Evolutionary conservation across 1,139 yeast species (phyloP).

Genomic region (Debaryomyces sp.): DNA sequence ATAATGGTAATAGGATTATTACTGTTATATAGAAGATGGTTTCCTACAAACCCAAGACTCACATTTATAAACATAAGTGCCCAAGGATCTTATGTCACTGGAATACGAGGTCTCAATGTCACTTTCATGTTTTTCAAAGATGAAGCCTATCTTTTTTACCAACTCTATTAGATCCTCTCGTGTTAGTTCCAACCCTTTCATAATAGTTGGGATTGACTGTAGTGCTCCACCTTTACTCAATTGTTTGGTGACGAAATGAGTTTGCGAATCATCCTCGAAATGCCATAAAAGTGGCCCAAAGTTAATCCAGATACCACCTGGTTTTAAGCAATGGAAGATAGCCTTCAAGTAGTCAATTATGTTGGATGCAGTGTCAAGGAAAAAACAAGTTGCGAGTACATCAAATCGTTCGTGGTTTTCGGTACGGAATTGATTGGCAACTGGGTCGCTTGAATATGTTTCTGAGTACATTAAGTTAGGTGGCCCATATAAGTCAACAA

Average conservation of each 20-base stretch:
- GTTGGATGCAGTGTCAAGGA: conserved; percentile 78
- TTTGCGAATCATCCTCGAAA: conserved; percentile 58
- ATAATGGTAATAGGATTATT: background rate
- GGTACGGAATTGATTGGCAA: conserved; percentile 44
- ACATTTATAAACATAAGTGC: conserved; percentile 63
- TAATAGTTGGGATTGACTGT: conserved; percentile 29
- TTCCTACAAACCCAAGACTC: conserved; percentile 71
- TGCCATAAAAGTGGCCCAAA: conserved; percentile 90
- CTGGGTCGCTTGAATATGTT: conserved; percentile 38
- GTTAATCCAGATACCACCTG: conserved; percentile 75
- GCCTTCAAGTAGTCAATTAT: conserved; percentile 68
- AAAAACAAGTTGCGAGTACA: conserved; percentile 70
- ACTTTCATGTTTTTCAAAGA: conserved; percentile 45
- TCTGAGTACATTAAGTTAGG: conserved; percentile 33
- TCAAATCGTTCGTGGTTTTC: conserved; percentile 47
- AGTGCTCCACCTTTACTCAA: conserved; percentile 27
- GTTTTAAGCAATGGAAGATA: conserved; percentile 52
- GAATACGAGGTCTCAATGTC: conserved; percentile 58
- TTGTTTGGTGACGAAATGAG: conserved; percentile 20
- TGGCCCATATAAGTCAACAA: conserved; percentile 75
- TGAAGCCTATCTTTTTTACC: conserved; percentile 56
- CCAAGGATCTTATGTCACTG: conserved; percentile 54
- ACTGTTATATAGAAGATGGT: conserved; percentile 1
- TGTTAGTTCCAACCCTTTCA: conserved; percentile 66
- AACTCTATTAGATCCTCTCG: conserved; percentile 59